These are phyloP conservation scores for Dendrocalamus latiflorus DNA, from an alignment of 202 grass and related monocot species.

Conservation along the genomic window DNA sequence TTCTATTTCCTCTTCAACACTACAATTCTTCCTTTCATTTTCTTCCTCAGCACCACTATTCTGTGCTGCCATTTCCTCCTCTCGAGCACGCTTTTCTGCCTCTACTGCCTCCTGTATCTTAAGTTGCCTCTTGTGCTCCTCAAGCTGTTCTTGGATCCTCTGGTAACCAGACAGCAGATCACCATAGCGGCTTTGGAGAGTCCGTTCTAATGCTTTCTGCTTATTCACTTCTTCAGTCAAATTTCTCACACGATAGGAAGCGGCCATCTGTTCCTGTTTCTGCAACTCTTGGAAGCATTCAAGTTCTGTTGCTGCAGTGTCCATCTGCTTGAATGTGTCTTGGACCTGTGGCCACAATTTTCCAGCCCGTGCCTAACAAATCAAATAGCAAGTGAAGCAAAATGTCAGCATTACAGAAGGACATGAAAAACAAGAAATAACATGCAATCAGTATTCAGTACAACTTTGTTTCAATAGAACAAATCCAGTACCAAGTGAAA, in stretches of 20 bases:
- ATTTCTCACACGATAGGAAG: constrained; percentile 51
- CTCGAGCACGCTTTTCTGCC: constrained; percentile 33
- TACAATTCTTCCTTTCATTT: constrained; percentile 9
- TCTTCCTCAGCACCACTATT: constrained; percentile 34
- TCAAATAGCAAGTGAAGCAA: constrained; percentile 18
- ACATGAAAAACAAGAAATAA: not conserved
- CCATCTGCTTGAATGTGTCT: constrained; percentile 83
- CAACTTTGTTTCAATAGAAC: not conserved
- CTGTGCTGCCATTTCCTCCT: constrained; percentile 21
- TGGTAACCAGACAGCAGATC: constrained; percentile 56
- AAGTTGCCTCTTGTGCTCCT: constrained; percentile 50
- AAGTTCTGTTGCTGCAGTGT: constrained; percentile 75
- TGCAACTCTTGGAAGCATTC: constrained; percentile 84
- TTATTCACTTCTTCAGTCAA: constrained; percentile 74
- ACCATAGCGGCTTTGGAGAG: constrained; percentile 58
- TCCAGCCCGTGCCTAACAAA: constrained; percentile 51
- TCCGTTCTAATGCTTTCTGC: constrained; percentile 71
- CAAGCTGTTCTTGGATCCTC: constrained; percentile 47
- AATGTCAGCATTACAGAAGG: constrained; percentile 6
- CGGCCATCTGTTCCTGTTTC: constrained; percentile 78
- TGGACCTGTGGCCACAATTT: constrained; percentile 77
- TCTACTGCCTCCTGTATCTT: constrained; percentile 42
- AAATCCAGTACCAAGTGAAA: not conserved
- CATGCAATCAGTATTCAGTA: not conserved
- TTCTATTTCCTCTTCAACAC: constrained; percentile 11